Evolutionary conservation across 148 eudicot genomes (phyloP), one percentile per base, ranked within the genome.

Genomic region (Fallopia convolvulus): DNA sequence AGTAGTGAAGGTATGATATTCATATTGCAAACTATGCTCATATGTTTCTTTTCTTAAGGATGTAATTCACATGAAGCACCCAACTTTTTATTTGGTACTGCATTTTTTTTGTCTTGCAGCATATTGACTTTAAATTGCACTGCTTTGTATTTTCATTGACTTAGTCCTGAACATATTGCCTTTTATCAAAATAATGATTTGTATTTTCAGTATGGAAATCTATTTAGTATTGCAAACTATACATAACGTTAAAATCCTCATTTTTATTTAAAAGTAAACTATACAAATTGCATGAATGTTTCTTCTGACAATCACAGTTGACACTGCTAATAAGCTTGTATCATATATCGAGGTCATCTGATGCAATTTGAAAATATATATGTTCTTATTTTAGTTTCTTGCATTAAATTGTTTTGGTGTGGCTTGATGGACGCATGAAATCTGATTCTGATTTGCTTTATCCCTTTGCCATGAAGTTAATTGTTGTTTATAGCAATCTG

Each of bases 1-100:
- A 84, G 80, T 78, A 76, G 74, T 55, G 70, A 74, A 82, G 88
- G 97, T 92, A 84, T 78, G 78, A 76, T 79, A 55, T 12, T 42
- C 75, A 72, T 71, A 39, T 11, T 18, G 47, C 49, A 71, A 42
- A 33, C 18, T 71, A 40, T 40, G 74, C 26, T 71, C 26, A 7
- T 20, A 17, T 39, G 74, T 71, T 71, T 40, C 47, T 14, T 14
- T 71, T 71, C 18, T 17, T 8, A 8, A 0, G 46, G n/a, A 26
- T 15, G 49, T 39, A 2, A 32, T 71, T 39, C 48, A 39, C 74
- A 23, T 1, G 5, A 40, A 23, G 23, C 49, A 71, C 48, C 74
- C 17, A 71, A 33, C 48, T 39, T 71, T 20, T 9, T 5, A 18
- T 26, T 26, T 17, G 8, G 6, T 26, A 26, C 70, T 61, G 36